A percentile compares a stretch with the other conserved stretches of the same genome.
These are phyloP conservation scores for Sordaria brevicollis DNA, from an alignment of 495 filamentous ascomycete species.

Conservation along the genomic window DNA sequence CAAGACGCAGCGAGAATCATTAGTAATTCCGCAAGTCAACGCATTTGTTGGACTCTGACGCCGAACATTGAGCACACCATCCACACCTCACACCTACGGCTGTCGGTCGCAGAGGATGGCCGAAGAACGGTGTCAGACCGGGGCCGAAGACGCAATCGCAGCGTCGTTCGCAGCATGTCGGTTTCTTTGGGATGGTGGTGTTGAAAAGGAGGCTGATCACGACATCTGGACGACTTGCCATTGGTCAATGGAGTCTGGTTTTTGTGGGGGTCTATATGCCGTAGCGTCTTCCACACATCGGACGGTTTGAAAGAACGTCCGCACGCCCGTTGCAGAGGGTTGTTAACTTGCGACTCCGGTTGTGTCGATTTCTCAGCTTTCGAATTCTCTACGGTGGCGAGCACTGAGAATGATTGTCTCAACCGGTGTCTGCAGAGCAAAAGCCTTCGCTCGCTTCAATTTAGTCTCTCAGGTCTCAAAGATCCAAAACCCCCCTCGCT, in stretches of 20 bases:
- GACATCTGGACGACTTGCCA: conserved; percentile 20
- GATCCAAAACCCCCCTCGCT: neutral
- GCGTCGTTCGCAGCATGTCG: neutral
- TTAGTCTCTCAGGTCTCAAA: no score
- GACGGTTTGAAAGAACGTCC: neutral
- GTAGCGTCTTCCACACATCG: neutral
- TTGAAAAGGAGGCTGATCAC: conserved; percentile 23
- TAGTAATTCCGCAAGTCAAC: conserved; percentile 14
- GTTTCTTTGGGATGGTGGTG: conserved; percentile 21
- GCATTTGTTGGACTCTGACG: neutral
- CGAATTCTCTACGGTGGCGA: neutral
- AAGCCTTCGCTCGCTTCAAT: neutral
- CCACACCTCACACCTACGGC: neutral
- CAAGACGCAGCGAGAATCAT: conserved; percentile 3
- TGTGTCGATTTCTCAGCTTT: neutral
- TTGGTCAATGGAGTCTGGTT: conserved; percentile 14
- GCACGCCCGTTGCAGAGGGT: neutral
- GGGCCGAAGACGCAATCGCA: conserved; percentile 11
- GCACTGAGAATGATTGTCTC: neutral
- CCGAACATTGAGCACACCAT: neutral
- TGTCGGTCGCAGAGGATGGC: no score
- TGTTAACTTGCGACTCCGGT: neutral
- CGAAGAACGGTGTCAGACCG: conserved; percentile 2
- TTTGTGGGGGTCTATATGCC: conserved; percentile 15
- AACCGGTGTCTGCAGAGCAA: neutral